Evolutionary conservation across 768 basidiomycete species (phyloP), one percentile per base, ranked within the genome.

Genomic region (Podaxis mareebaensis): DNA sequence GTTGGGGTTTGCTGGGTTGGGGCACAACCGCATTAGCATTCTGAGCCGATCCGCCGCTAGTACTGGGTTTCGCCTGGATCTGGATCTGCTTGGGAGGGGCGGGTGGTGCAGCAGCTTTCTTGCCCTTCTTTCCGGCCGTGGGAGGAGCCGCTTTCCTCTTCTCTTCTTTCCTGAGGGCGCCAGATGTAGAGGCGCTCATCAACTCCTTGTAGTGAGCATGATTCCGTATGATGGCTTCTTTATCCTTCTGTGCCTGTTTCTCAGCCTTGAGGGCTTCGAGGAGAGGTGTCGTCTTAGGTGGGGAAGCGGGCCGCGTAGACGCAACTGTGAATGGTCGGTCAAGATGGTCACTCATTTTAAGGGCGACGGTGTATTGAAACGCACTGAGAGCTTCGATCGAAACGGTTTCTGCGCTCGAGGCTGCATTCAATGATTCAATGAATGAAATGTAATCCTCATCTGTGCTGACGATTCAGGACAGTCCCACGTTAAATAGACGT

Each of bases 181-280:
- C 28, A 8, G 61, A 24, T 11, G 70, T 54, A 1, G 71, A 67
- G 3, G 70, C 72, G 49, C 70, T 71, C 5, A 71, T 67, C 54
- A 74, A 72, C 40, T 86, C 86, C 70, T 87, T 88, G 76, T 90
- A 89, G 70, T 90, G 91, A 0, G 85, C 83, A 42, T 92, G 90
- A 61, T 86, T 90, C 42, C 89, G 85, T 36, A 87, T 77, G 62
- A 89, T 91, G 30, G 85, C 77, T 68, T 89, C 88, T 69, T 87
- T 92, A 71, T 91, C 92, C 68, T 84, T 88, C 68, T 86, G 84
- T 0, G 85, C 83, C 5, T 82, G 81, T 70, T 89, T 91, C 73
- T 93, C 90, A 0, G 92, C 91, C 67, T 94, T 93, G 66, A 99
- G 87, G 0, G 95, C 93, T 71, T 96, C 96, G 53, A 99, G 86